Evolutionary conservation across 352 stramenopile species (phyloP).

Genomic region (Salisapilia sapeloensis): DNA sequence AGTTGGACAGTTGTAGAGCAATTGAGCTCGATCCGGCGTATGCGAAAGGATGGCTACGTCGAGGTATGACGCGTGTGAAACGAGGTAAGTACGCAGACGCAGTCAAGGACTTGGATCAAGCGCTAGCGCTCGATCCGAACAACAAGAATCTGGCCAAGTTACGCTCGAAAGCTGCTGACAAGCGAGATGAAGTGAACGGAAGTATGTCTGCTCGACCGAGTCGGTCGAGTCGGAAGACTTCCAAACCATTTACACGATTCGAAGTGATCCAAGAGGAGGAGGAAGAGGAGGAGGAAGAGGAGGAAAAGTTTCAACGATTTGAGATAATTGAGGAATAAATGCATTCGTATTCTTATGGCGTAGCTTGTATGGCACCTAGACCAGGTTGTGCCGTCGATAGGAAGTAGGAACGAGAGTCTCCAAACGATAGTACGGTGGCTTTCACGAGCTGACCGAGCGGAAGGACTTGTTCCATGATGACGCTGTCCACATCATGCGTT

Average conservation of each 20-base stretch:
- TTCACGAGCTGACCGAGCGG: constrained; percentile 52
- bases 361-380: constrained; percentile 35
- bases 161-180: constrained; percentile 47
- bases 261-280: constrained; percentile 32
- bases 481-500: constrained; percentile 61
- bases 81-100: constrained; percentile 77
- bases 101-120: constrained; percentile 63
- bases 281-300: constrained; percentile 14
- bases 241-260: constrained; percentile 31
- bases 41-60: constrained; percentile 70
- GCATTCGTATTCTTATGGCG: constrained; percentile 12
- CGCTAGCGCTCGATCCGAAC: constrained; percentile 33
- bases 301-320: constrained; percentile 34
- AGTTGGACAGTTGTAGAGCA: constrained; percentile 71
- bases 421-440: constrained; percentile 67
- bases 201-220: constrained; percentile 3
- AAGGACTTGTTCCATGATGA: constrained; percentile 67
- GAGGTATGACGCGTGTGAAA: constrained; percentile 78
- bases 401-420: constrained; percentile 75
- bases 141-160: constrained; percentile 71
- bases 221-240: constrained; percentile 2
- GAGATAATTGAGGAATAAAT: constrained; percentile 48
- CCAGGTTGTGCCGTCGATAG: constrained; percentile 56
- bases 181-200: constrained; percentile 51
- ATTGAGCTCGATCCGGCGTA: constrained; percentile 72